Evolutionary conservation across 352 stramenopile species (phyloP).

Genomic region (Globisporangium takayamanum): DNA sequence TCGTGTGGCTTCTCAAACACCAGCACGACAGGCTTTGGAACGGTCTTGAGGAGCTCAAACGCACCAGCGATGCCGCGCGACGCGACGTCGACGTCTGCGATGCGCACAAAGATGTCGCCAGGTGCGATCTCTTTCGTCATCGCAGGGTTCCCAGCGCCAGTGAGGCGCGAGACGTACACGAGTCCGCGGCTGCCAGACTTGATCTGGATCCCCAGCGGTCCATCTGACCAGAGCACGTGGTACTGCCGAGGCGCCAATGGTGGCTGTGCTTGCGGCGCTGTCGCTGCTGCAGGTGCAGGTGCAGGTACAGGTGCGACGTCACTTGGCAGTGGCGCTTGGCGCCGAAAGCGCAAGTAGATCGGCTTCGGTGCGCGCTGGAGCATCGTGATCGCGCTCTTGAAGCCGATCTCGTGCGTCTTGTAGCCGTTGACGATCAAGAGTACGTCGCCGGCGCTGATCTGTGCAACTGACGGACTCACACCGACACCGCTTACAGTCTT

Average conservation of each 20-base stretch:
- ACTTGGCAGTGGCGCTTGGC: constrained; percentile 6
- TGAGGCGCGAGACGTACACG: constrained; percentile 74
- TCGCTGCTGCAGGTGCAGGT: neutral
- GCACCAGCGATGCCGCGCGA: constrained; percentile 61
- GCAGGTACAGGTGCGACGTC: no score
- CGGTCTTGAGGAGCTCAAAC: constrained; percentile 71
- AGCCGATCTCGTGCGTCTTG: constrained; percentile 67
- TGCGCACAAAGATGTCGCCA: constrained; percentile 71
- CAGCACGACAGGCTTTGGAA: constrained; percentile 74
- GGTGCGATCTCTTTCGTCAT: constrained; percentile 48
- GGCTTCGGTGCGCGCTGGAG: constrained; percentile 75
- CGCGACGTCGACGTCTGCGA: constrained; percentile 66
- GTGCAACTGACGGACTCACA: constrained; percentile 53
- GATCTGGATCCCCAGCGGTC: constrained; percentile 79
- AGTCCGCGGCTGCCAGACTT: constrained; percentile 51
- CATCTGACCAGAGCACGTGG: constrained; percentile 66
- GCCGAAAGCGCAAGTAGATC: constrained; percentile 63
- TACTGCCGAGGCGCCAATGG: constrained; percentile 42
- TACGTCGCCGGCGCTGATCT: constrained; percentile 61
- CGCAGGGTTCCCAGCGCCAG: constrained; percentile 43
- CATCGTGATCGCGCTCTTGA: constrained; percentile 66
- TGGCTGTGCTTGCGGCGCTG: constrained; percentile 4
- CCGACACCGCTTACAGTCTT: constrained; percentile 59
- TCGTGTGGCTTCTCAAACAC: constrained; percentile 49
- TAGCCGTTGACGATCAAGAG: constrained; percentile 72